Percentiles rank a stretch among this genome's conserved stretches.
These are phyloP conservation scores for Rhizophora mangle DNA, from an alignment of 345 rosid genomes.

Conservation along the genomic window DNA sequence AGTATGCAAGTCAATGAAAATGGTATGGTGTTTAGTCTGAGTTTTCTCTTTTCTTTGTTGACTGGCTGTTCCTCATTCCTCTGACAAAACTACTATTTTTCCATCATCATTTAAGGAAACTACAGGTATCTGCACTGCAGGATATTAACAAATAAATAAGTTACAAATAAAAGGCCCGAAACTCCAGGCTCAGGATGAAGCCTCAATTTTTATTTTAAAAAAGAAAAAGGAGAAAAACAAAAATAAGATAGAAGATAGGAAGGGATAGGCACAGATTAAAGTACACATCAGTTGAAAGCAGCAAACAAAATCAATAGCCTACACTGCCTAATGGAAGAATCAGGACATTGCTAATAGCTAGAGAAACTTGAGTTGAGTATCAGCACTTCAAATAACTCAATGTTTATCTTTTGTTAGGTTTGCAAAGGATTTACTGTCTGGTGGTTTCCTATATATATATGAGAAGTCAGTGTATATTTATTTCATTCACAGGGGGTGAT, in stretches of 20 bases:
- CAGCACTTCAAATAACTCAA: background rate
- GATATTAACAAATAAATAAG: constrained; percentile 15
- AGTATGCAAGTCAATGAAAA: constrained; percentile 75
- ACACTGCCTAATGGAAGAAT: background rate
- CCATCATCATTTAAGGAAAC: constrained; percentile 83
- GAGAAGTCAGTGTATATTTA: background rate
- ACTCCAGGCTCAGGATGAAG: background rate
- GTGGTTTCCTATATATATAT: background rate
- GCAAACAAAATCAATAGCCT: background rate
- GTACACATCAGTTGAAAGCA: too few relatives aligned
- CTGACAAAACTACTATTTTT: constrained; percentile 48
- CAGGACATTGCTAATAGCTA: background rate
- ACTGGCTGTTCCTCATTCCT: constrained; percentile 56
- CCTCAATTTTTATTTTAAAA: too few relatives aligned
- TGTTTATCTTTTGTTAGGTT: background rate
- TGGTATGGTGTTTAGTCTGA: constrained; percentile 55
- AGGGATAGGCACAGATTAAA: too few relatives aligned
- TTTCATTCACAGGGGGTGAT: background rate
- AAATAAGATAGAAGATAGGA: background rate
- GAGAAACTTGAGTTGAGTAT: background rate
- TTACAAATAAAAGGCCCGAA: background rate
- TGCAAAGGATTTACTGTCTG: background rate
- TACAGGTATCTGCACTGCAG: constrained; percentile 73
- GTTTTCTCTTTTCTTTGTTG: constrained; percentile 72
- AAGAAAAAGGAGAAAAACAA: background rate